Evolutionary conservation across 306 rosid genomes (phyloP), one percentile per base, ranked within the genome.

Genomic region (Lupinus albus): DNA sequence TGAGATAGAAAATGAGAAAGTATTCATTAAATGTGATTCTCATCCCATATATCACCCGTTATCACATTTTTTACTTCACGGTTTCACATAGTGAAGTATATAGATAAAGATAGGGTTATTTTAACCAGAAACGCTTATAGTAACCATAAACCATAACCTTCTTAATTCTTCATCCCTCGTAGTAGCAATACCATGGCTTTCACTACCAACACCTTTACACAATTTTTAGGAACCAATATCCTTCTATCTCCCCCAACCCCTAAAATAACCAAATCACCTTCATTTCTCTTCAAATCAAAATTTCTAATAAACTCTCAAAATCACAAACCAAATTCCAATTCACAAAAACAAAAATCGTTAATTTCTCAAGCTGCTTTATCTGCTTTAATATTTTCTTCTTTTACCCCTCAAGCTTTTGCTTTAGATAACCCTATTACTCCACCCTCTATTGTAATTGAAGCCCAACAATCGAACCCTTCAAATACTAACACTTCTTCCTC

Each of bases 171-270:
- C 18, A 46, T 13, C 1, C 18, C 2, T 6, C 1, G 8, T 8
- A 45, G 1, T 42, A 42, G 46, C 63, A 20, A 20, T 39, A 41
- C 1, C 67, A 85, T 88, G 95, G 91, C 95, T 46, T 83, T 87
- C 54, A 47, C 85, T 46, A 75, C 86, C 55, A 78, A 64, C 61
- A 74, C 82, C 14, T 54, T 82, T 57, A 82, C 95, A 10, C 55
- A 74, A 61, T 88, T 88, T 63, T 47, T 78, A 4, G 89, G 95
- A 12, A 63, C 75, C 21, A 71, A 65, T 36, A 44, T 81, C 25
- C 13, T 80, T 7, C 65, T 83, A 11, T 88, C 80, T 0, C 92
- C 88, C n/a, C 96, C 95, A 1, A 92, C 88, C 7, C 96, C 95
- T 0, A 87, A 92, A 75, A 86, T 91, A 61, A 83, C 83, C 30